Percentiles rank a stretch among this genome's conserved stretches.
These are phyloP conservation scores for Fraxinus americana DNA, from an alignment of 257 asterid genomes.

Conservation along the genomic window DNA sequence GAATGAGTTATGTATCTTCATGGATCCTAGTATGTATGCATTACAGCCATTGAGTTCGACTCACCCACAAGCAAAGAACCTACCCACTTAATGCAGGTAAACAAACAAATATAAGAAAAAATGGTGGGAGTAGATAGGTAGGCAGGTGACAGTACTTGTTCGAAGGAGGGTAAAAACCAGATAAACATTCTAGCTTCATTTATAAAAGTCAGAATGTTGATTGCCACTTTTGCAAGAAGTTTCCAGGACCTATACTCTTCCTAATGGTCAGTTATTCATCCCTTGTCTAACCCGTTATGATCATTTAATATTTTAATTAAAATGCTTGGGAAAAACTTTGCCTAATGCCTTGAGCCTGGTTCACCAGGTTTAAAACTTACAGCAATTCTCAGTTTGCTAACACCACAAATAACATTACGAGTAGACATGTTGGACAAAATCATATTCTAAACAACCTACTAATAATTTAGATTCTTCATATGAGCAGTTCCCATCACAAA, in stretches of 20 bases:
- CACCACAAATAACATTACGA: background rate
- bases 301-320: background rate
- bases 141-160: background rate
- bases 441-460: background rate
- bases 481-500: background rate
- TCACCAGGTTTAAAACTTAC: background rate
- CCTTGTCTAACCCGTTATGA: background rate
- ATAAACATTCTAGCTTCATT: background rate
- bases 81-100: background rate
- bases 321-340: slow-evolving; percentile 5
- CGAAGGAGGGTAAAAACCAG: background rate
- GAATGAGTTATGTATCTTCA: background rate
- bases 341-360: slow-evolving; percentile 3
- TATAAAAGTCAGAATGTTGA: background rate
- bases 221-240: background rate
- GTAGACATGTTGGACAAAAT: background rate
- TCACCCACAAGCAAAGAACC: background rate
- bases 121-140: background rate
- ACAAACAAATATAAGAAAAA: background rate
- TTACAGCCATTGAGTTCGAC: background rate
- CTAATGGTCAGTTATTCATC: background rate
- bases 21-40: background rate
- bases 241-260: background rate
- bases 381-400: background rate
- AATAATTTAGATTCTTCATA: background rate